phyloP scores from a whole-genome alignment of 2,329 filamentous ascomycete species.

The Colletotrichum graminicola region DNA sequence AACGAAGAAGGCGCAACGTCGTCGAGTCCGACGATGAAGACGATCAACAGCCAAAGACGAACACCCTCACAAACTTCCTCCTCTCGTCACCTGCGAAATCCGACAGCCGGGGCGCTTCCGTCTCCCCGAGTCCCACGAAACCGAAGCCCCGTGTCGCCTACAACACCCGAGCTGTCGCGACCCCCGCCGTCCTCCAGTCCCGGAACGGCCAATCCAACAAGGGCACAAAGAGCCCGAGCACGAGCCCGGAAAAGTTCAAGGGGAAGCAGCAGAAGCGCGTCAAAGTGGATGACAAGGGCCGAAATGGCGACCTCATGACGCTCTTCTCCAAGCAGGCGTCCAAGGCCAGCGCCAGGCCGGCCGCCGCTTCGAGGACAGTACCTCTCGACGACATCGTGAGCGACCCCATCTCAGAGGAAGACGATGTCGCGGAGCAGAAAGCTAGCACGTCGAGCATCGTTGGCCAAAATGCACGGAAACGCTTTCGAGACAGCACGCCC shows the following conservation, averaged over 20 bases:
- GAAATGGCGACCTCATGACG: slow-evolving; percentile 67
- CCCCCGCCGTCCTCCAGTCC: slow-evolving; percentile 45
- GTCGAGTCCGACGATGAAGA: slow-evolving; percentile 65
- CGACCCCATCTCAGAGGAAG: slow-evolving; percentile 72
- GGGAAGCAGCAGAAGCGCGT: slow-evolving; percentile 48
- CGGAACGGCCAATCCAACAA: slow-evolving; percentile 44
- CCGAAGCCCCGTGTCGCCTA: slow-evolving; percentile 9
- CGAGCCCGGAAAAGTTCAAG: slow-evolving; percentile 63
- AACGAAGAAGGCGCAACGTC: slow-evolving; percentile 70
- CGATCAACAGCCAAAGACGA: slow-evolving; percentile 53
- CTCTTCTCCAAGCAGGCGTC: slow-evolving; percentile 74
- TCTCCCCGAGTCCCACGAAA: slow-evolving; percentile 59
- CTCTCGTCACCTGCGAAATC: slow-evolving; percentile 63
- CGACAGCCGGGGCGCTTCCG: slow-evolving; percentile 49
- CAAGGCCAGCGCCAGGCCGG: slow-evolving; percentile 49
- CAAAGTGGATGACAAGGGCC: slow-evolving; percentile 63
- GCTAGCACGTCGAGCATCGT: slow-evolving; percentile 66
- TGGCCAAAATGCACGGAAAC: slow-evolving; percentile 67
- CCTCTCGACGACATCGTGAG: slow-evolving; percentile 63
- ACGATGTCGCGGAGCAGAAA: slow-evolving; percentile 65
- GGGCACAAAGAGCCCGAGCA: slow-evolving; percentile 54
- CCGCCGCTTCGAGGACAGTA: slow-evolving; percentile 48
- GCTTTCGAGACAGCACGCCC: slow-evolving; percentile 56
- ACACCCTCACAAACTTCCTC: slow-evolving; percentile 67
- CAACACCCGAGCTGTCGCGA: neutral